A percentile compares a stretch with the other conserved stretches of the same genome.
phyloP scores from a whole-genome alignment of 2,329 filamentous ascomycete species.

The Chaetomium globosum region DNA sequence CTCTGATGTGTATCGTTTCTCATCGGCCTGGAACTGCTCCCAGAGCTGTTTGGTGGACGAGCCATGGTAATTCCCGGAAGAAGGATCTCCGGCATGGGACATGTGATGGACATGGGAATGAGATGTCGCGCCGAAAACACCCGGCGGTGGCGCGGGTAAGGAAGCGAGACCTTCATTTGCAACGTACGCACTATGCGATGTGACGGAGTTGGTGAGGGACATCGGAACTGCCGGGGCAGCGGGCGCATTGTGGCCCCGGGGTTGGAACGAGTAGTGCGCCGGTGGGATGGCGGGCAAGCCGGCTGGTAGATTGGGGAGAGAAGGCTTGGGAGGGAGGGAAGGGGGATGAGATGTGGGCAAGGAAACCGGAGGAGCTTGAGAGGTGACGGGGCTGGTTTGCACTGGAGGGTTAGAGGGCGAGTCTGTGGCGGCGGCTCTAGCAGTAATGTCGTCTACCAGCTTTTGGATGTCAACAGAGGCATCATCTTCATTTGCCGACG shows the following conservation, averaged over 20 bases:
- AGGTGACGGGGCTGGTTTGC: slow-evolving; percentile 29
- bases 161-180: slow-evolving; percentile 33
- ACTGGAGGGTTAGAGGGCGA: slow-evolving; percentile 29
- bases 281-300: slow-evolving; percentile 32
- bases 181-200: slow-evolving; percentile 31
- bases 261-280: slow-evolving; percentile 33
- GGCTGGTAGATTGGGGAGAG: slow-evolving; percentile 35
- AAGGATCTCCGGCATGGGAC: slow-evolving; percentile 21
- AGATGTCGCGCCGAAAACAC: slow-evolving; percentile 24
- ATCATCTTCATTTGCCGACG: slow-evolving; percentile 36
- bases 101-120: slow-evolving; percentile 31
- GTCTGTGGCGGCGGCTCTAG: slow-evolving; percentile 34
- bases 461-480: slow-evolving; percentile 43
- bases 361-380: slow-evolving; percentile 31
- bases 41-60: slow-evolving; percentile 62
- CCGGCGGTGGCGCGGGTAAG: slow-evolving; percentile 30
- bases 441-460: slow-evolving; percentile 44
- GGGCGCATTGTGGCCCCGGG: slow-evolving; percentile 25
- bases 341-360: slow-evolving; percentile 34
- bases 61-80: slow-evolving; percentile 33
- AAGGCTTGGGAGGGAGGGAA: slow-evolving; percentile 41
- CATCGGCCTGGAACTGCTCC: slow-evolving; percentile 72
- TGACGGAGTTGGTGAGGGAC: slow-evolving; percentile 21
- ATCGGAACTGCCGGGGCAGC: slow-evolving; percentile 24
- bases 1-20: slow-evolving; percentile 74